phyloP scores from a whole-genome alignment of 768 basidiomycete species.

The Cantharellus cinnabarinus region DNA sequence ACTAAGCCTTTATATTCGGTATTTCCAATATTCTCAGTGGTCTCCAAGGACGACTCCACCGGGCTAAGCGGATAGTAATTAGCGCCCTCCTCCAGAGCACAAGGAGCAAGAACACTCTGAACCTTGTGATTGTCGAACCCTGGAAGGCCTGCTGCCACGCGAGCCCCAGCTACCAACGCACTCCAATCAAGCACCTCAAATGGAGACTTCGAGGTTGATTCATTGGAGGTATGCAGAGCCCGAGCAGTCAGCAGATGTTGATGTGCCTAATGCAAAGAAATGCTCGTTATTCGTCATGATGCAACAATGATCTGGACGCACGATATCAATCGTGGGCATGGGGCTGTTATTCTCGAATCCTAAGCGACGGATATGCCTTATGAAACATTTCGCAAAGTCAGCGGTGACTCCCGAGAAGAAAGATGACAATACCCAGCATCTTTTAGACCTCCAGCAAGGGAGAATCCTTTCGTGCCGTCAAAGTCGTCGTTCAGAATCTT shows the following conservation, averaged over 20 bases:
- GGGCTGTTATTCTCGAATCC: constrained; percentile 44
- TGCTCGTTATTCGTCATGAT: not conserved
- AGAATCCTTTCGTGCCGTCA: constrained; percentile 53
- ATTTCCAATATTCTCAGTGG: too few relatives aligned
- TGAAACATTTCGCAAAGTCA: not conserved
- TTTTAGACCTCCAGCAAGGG: constrained; percentile 74
- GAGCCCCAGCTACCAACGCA: constrained; percentile 52
- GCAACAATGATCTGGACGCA: not conserved
- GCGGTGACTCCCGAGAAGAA: not conserved
- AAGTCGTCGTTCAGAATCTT: constrained; percentile 59
- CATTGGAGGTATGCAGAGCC: constrained; percentile 36
- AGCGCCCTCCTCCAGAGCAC: too few relatives aligned
- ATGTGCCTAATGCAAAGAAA: constrained; percentile 25
- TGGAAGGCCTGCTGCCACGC: constrained; percentile 44
- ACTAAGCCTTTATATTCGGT: too few relatives aligned
- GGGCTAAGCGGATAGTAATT: too few relatives aligned
- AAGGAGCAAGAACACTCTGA: too few relatives aligned
- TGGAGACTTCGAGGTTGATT: constrained; percentile 24
- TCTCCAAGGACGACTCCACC: too few relatives aligned
- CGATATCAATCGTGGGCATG: constrained; percentile 45
- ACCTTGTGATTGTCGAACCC: not conserved
- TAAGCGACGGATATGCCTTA: constrained; percentile 47
- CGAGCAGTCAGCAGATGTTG: constrained; percentile 63
- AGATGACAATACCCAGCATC: constrained; percentile 34
- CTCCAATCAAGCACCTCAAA: constrained; percentile 66